phyloP scores from a whole-genome alignment of 495 filamentous ascomycete species.

The Hypomontagnella monticulosa region DNA sequence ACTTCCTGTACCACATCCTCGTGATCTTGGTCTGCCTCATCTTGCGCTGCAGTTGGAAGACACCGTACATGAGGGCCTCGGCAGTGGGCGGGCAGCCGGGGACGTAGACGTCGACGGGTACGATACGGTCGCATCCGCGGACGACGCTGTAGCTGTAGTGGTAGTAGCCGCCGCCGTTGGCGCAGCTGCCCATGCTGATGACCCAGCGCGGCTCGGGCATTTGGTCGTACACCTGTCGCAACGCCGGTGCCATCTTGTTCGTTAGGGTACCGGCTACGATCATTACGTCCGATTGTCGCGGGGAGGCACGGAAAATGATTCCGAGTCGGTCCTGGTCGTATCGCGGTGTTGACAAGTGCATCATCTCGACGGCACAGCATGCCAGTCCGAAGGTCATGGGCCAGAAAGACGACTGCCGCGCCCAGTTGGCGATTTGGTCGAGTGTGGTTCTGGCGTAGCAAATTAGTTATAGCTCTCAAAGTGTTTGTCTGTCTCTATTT shows the following conservation, averaged over 20 bases:
- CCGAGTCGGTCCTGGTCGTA: conserved; percentile 96
- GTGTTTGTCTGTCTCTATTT: not conserved
- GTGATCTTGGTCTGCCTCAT: conserved; percentile 81
- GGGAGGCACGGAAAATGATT: conserved; percentile 97
- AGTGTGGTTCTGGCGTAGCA: conserved; percentile 75
- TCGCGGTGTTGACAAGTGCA: conserved; percentile 94
- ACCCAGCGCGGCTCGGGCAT: conserved; percentile 98
- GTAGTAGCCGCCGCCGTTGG: conserved; percentile 94
- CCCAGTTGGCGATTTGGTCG: conserved; percentile 94
- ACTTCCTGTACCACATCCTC: conserved; percentile 72
- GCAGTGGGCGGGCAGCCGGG: conserved; percentile 90
- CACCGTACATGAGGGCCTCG: conserved; percentile 89
- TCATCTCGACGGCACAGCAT: conserved; percentile 98
- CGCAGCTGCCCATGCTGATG: conserved; percentile 89
- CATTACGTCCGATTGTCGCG: conserved; percentile 97
- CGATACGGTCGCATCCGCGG: conserved; percentile 87
- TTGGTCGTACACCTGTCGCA: conserved; percentile 96
- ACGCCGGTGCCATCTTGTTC: conserved; percentile 97
- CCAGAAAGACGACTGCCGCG: conserved; percentile 91
- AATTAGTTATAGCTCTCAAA: conserved; percentile 9
- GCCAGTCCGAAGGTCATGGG: conserved; percentile 98
- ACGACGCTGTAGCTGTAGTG: conserved; percentile 93
- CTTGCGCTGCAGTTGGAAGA: conserved; percentile 89
- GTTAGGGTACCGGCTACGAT: conserved; percentile 96
- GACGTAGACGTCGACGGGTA: conserved; percentile 92